These are phyloP conservation scores for Myriosclerotinia scirpicola DNA, from an alignment of 2,329 filamentous ascomycete genomes.

Conservation along the genomic window DNA sequence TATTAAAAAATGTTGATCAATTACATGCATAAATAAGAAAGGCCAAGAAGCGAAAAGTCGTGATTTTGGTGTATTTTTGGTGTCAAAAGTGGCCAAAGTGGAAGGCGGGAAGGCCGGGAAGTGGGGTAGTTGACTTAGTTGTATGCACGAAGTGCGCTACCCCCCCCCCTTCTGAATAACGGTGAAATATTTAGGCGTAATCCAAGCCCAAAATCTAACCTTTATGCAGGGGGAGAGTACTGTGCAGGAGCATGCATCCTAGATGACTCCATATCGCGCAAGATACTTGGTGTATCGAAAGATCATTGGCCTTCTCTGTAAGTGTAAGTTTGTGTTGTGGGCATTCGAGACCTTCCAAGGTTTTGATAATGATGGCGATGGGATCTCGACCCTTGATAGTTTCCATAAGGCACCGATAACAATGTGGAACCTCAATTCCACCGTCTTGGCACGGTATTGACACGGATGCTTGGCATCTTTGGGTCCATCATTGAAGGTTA, in stretches of 20 bases:
- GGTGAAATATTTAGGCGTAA: background rate
- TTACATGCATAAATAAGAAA: too few species aligned
- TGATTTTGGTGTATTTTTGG: too few species aligned
- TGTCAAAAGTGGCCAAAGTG: too few species aligned
- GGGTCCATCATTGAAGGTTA: constrained; percentile 1
- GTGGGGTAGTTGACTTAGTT: too few species aligned
- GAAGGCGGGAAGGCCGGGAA: too few species aligned
- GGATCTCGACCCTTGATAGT: background rate
- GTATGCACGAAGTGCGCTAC: too few species aligned
- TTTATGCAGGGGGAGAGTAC: background rate
- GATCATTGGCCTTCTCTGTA: background rate
- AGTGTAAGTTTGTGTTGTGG: background rate
- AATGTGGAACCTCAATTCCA: constrained; percentile 10
- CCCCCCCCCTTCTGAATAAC: background rate
- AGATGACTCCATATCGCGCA: background rate
- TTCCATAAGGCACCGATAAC: background rate
- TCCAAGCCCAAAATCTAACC: too few species aligned
- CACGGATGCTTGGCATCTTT: background rate
- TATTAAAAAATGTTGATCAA: too few species aligned
- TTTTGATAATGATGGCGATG: background rate
- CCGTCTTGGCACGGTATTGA: background rate
- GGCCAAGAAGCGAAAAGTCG: too few species aligned
- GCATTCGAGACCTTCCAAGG: background rate
- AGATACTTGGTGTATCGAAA: background rate
- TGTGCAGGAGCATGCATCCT: background rate